Base-by-base conservation (phyloP, 2,329 filamentous ascomycete species). In the Colletotrichum sp. region DNA sequence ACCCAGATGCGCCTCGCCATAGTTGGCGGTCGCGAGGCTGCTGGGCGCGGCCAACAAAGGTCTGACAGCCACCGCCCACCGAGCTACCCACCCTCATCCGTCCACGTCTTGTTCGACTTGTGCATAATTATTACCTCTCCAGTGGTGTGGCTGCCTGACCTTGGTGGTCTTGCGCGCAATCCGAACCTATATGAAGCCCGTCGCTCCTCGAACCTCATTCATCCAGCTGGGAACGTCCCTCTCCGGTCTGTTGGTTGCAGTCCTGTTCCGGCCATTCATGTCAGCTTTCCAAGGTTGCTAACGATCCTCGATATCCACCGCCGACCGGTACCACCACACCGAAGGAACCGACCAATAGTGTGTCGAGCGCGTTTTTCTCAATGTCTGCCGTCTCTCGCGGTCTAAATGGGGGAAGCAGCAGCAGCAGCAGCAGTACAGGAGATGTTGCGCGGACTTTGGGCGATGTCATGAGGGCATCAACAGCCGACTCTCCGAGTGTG, bases 391-490 rank as follows among this genome's bases (percentile, higher is more conserved):
- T 25, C 69, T 30, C 19, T 52, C 44, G 49, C 29, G 39, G 34
- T 25, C 59, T 27, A 16, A 70, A 63, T 49, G 57, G 68, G 34
- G 68, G 68, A 25, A 30, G 68, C n/a, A 70, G 68, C 57, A 70
- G 68, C 34, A 52, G 34, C 30, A 52, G 16, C 22, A 52, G n/a
- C 44, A 52, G 11, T 49, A 34, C 65, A 6, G 49, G 49, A 11
- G 29, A 44, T 27, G 27, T 34, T 29, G 13, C 39, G 36, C 75
- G 65, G 66, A 85, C 86, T n/a, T 79, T 88, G 22, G 81, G 79
- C 76, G 85, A 86, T 72, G 83, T 83, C 63, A 86, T 88, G 85
- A 82, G 85, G 75, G 83, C 80, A n/a, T 85, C 86, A 5, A 84
- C 85, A 11, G 81, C 81, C 2, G 83, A 77, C 6, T 76, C 82